Percentiles rank a stretch among this genome's conserved stretches.
These are phyloP conservation scores for Russula abietina DNA, from an alignment of 768 basidiomycete genomes.

Conservation along the genomic window DNA sequence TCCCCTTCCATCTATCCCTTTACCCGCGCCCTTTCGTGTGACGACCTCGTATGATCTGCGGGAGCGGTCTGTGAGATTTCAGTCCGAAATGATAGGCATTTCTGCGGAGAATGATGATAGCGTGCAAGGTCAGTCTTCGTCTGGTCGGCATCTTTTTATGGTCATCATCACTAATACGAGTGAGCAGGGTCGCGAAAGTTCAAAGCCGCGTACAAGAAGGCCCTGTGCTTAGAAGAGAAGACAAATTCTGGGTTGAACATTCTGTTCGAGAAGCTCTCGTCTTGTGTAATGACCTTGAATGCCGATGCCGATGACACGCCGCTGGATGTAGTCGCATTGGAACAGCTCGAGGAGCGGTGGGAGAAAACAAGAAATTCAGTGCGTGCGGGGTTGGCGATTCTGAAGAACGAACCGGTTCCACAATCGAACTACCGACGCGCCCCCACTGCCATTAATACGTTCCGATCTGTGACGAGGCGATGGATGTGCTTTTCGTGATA, in stretches of 20 bases:
- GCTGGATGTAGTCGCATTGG: background rate
- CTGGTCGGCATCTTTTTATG: background rate
- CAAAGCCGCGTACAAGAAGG: background rate
- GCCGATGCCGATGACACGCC: background rate
- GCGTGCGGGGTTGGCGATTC: background rate
- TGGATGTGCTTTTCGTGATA: background rate
- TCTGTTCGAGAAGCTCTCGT: background rate
- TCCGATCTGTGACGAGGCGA: background rate
- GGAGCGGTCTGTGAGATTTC: background rate
- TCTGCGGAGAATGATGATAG: background rate
- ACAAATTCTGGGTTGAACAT: background rate
- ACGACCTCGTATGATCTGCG: background rate
- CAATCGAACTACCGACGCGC: background rate
- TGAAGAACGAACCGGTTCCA: background rate
- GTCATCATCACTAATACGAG: background rate
- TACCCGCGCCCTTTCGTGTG: background rate
- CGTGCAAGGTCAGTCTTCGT: background rate
- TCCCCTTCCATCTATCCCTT: background rate
- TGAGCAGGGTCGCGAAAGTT: background rate
- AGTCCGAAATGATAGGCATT: background rate
- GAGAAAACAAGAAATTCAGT: background rate
- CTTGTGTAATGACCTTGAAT: background rate
- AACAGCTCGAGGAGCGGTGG: background rate
- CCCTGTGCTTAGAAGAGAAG: background rate
- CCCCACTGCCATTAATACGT: background rate